A percentile compares a stretch with the other conserved stretches of the same genome.
These are phyloP conservation scores for Scheffersomyces illinoinensis DNA, from an alignment of 1,139 yeast species.

Conservation along the genomic window DNA sequence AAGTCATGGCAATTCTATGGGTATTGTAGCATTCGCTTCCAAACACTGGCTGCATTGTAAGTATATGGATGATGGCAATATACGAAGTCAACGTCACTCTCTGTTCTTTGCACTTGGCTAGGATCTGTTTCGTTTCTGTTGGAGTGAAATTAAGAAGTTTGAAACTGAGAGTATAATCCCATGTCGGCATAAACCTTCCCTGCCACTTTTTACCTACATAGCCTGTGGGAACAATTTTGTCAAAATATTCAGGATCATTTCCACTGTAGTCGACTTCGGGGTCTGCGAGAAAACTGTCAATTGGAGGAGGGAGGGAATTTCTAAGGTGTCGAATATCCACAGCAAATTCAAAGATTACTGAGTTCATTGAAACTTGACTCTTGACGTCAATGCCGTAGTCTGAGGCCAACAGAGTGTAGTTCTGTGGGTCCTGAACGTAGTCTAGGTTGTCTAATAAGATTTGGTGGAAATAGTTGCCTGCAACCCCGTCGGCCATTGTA, in stretches of 20 bases:
- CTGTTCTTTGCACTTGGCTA: constrained; percentile 29
- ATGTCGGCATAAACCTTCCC: constrained; percentile 30
- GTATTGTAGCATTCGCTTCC: constrained; percentile 25
- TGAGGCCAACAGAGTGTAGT: constrained; percentile 6
- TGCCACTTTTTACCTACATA: constrained; percentile 28
- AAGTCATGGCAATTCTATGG: constrained; percentile 34
- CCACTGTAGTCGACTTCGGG: constrained; percentile 26
- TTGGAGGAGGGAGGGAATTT: constrained; percentile 36
- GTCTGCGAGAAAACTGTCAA: constrained; percentile 28
- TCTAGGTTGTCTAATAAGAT: constrained; percentile 31
- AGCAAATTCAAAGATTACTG: constrained; percentile 21
- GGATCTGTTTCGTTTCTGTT: constrained; percentile 21
- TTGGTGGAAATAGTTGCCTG: constrained; percentile 41
- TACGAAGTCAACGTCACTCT: constrained; percentile 40
- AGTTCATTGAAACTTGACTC: constrained; percentile 6
- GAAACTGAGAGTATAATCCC: constrained; percentile 24
- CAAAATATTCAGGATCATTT: constrained; percentile 25
- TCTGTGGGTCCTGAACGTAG: constrained; percentile 14
- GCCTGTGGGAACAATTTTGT: constrained; percentile 23
- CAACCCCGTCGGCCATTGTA: constrained; percentile 44
- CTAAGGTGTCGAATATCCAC: constrained; percentile 20
- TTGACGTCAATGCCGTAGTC: constrained; percentile 15
- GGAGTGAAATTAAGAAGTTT: constrained; percentile 33
- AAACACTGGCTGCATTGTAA: constrained; percentile 31
- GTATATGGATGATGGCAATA: constrained; percentile 24